These are phyloP conservation scores for Brettanomyces naardenensis DNA, from an alignment of 805 yeast genomes.

Conservation along the genomic window DNA sequence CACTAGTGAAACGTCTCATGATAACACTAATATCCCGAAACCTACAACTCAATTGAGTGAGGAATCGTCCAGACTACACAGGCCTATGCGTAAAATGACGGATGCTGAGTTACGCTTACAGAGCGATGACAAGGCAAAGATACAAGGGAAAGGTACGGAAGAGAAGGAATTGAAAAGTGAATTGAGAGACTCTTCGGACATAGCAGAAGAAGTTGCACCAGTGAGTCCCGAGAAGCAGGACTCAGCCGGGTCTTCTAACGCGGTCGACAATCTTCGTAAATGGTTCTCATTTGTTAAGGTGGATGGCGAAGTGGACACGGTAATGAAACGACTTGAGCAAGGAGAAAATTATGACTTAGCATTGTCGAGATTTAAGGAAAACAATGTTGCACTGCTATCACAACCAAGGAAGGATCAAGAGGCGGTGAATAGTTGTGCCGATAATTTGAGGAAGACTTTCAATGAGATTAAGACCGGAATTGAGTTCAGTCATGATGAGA, in stretches of 20 bases:
- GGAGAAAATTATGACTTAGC: conserved; percentile 50
- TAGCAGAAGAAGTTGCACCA: too few relatives aligned
- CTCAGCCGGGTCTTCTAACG: background rate
- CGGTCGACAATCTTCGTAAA: conserved; percentile 8
- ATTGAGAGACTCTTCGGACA: too few relatives aligned
- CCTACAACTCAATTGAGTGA: too few relatives aligned
- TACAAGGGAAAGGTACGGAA: too few relatives aligned
- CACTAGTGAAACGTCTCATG: too few relatives aligned
- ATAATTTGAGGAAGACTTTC: conserved; percentile 33
- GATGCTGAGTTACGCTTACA: too few relatives aligned
- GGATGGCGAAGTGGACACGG: conserved; percentile 14
- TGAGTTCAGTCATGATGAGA: conserved; percentile 27
- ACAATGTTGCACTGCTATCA: conserved; percentile 40
- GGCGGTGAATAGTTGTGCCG: conserved; percentile 40
- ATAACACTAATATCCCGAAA: too few relatives aligned
- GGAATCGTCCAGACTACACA: too few relatives aligned
- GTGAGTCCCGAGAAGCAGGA: too few relatives aligned
- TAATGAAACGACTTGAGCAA: conserved; percentile 15
- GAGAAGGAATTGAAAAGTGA: too few relatives aligned
- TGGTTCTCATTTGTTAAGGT: conserved; percentile 24
- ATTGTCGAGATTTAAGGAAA: conserved; percentile 49
- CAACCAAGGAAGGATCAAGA: conserved; percentile 47
- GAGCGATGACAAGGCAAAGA: too few relatives aligned
- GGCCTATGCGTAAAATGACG: too few relatives aligned
- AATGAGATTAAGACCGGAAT: conserved; percentile 43